Evolutionary conservation across 495 filamentous ascomycete species (phyloP).

Genomic region (Neurospora sp.): DNA sequence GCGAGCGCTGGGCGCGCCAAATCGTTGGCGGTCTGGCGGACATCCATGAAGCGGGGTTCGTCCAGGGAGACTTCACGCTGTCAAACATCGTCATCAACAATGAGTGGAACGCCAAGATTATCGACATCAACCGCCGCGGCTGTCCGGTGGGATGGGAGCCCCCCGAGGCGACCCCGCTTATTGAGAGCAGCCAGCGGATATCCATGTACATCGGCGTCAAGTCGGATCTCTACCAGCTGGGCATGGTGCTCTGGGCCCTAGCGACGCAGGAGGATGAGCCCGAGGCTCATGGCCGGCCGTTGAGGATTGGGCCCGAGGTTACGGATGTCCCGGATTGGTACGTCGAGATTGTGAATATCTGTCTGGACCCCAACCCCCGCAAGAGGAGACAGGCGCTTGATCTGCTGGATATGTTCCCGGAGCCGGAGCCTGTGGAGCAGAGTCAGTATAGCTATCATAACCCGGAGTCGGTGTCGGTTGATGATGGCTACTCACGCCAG

Average conservation of each 20-base stretch:
- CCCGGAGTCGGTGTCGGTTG: constrained; percentile 21
- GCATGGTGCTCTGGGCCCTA: constrained; percentile 95
- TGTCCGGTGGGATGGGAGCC: constrained; percentile 98
- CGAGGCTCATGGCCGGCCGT: constrained; percentile 65
- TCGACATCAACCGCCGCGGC: constrained; percentile 94
- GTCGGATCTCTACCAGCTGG: constrained; percentile 88
- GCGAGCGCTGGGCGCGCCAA: constrained; percentile 87
- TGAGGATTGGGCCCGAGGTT: constrained; percentile 35
- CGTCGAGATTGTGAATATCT: constrained; percentile 33
- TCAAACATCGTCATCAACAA: constrained; percentile 94
- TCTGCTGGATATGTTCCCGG: constrained; percentile 33
- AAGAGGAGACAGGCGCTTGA: constrained; percentile 29
- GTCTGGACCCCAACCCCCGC: constrained; percentile 34
- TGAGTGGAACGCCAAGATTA: constrained; percentile 82
- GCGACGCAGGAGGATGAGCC: constrained; percentile 85
- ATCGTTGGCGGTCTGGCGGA: constrained; percentile 85
- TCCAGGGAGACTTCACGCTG: constrained; percentile 94
- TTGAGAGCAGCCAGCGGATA: constrained; percentile 85
- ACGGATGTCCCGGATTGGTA: constrained; percentile 33
- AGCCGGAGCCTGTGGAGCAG: constrained; percentile 15
- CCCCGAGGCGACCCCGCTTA: constrained; percentile 78
- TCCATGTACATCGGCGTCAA: constrained; percentile 99
- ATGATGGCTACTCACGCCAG: constrained; percentile 21
- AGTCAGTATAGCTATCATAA: constrained; percentile 13
- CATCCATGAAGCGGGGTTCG: constrained; percentile 93